Evolutionary conservation across 306 rosid species (phyloP).

Genomic region (Hippophae gyantsensis): DNA sequence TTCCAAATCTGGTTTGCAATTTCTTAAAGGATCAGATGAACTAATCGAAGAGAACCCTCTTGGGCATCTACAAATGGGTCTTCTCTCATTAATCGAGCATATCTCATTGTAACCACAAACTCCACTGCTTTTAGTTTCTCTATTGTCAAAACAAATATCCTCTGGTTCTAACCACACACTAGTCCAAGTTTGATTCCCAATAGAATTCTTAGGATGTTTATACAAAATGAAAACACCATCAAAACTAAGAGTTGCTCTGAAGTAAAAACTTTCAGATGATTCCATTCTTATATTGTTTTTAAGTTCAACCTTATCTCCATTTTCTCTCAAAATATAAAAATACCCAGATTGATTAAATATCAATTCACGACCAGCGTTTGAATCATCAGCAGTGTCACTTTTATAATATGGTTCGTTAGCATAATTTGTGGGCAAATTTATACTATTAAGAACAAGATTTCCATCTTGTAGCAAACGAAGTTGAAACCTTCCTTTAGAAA

Average conservation of each 20-base stretch:
- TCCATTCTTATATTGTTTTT: neutral
- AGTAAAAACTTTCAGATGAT: slow-evolving; percentile 12
- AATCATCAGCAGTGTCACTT: neutral
- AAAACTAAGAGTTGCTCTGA: slow-evolving; percentile 37
- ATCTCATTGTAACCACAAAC: slow-evolving; percentile 43
- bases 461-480: slow-evolving; percentile 29
- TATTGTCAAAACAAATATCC: neutral
- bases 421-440: slow-evolving; percentile 16
- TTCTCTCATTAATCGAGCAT: slow-evolving; percentile 21
- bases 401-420: slow-evolving; percentile 1
- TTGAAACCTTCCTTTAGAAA: slow-evolving; percentile 31
- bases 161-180: slow-evolving; percentile 2
- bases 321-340: slow-evolving; percentile 24
- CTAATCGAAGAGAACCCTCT: slow-evolving; percentile 16
- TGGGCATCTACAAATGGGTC: slow-evolving; percentile 27
- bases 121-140: slow-evolving; percentile 10
- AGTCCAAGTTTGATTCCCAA: slow-evolving; percentile 11
- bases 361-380: slow-evolving; percentile 23
- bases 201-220: slow-evolving; percentile 21
- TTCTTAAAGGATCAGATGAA: slow-evolving; percentile 14
- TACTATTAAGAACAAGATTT: slow-evolving; percentile 20
- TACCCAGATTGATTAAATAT: slow-evolving; percentile 27
- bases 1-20: slow-evolving; percentile 18
- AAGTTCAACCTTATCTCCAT: slow-evolving; percentile 8
- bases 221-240: slow-evolving; percentile 38